A percentile compares a stretch with the other conserved stretches of the same genome.
These are phyloP conservation scores for Lippia alba DNA, from an alignment of 305 asterid species.

Conservation along the genomic window DNA sequence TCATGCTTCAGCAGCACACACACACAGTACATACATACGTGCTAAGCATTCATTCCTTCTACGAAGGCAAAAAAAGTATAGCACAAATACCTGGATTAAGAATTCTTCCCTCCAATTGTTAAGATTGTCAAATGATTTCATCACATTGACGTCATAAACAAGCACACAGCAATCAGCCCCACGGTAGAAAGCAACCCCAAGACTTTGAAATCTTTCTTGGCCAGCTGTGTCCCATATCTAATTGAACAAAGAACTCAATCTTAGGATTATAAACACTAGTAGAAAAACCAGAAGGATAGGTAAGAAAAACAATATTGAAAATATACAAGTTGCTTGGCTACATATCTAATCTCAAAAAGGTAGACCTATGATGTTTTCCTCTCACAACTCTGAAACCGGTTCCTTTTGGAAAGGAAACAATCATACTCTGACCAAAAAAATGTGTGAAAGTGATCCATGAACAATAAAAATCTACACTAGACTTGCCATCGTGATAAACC, in stretches of 20 bases:
- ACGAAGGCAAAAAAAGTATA: constrained; percentile 10
- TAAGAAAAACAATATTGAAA: not conserved
- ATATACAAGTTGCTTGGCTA: not conserved
- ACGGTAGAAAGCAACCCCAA: constrained; percentile 96
- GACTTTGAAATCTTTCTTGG: constrained; percentile 97
- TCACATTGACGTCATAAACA: constrained; percentile 84
- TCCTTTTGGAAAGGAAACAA: constrained; percentile 4
- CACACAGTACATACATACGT: not conserved
- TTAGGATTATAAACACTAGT: constrained; percentile 24
- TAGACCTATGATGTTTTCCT: not conserved
- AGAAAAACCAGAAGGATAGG: constrained; percentile 3
- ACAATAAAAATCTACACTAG: constrained; percentile 16
- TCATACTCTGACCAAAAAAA: not conserved
- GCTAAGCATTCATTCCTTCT: too few relatives aligned
- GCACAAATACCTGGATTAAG: constrained; percentile 75
- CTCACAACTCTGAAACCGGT: not conserved
- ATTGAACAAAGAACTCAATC: constrained; percentile 34
- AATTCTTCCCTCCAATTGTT: constrained; percentile 96
- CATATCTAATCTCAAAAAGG: not conserved
- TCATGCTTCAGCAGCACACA: constrained; percentile 3
- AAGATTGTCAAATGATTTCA: constrained; percentile 91
- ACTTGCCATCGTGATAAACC: not conserved
- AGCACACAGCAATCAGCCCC: constrained; percentile 99
- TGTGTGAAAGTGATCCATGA: not conserved
- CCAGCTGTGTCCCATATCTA: constrained; percentile 99